Conservation (phyloP, 805 yeast species). For the Cyberlindnera misumaiensis region DNA sequence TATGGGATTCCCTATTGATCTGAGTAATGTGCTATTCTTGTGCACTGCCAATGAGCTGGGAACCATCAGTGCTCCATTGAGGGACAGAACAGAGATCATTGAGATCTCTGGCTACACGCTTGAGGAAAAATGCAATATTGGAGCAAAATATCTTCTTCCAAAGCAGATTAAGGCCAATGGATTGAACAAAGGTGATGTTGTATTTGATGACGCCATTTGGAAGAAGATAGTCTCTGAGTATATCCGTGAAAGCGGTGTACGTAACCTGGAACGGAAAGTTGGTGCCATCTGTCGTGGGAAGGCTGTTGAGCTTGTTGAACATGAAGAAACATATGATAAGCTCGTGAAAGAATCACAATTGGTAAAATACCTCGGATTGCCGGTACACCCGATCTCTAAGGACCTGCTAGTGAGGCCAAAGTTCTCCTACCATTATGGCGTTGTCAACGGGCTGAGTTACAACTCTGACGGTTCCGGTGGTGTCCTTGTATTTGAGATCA, state of each 20-base stretch:
- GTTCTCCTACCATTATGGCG: slow-evolving; percentile 52
- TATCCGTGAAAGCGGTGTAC: slow-evolving; percentile 82
- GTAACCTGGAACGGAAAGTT: slow-evolving; percentile 68
- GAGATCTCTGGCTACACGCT: slow-evolving; percentile 74
- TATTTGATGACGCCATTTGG: slow-evolving; percentile 48
- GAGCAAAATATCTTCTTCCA: slow-evolving; percentile 61
- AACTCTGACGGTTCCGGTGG: slow-evolving; percentile 85
- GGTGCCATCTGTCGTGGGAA: slow-evolving; percentile 75
- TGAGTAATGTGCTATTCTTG: slow-evolving; percentile 72
- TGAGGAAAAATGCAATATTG: slow-evolving; percentile 70
- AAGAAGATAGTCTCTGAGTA: slow-evolving; percentile 57
- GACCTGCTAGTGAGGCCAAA: slow-evolving; percentile 39
- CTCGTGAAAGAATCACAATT: slow-evolving; percentile 47
- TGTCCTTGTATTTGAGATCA: slow-evolving; percentile 70
- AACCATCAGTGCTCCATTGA: slow-evolving; percentile 65
- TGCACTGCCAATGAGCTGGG: slow-evolving; percentile 81
- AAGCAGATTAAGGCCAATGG: slow-evolving; percentile 70
- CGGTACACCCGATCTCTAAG: slow-evolving; percentile 37
- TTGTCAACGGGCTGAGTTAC: slow-evolving; percentile 84
- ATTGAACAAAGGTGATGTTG: slow-evolving; percentile 37
- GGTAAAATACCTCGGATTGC: slow-evolving; percentile 64
- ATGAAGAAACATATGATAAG: slow-evolving; percentile 9
- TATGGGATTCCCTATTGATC: slow-evolving; percentile 77
- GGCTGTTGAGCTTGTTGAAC: slow-evolving; percentile 56
- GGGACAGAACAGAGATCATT: slow-evolving; percentile 80